Evolutionary conservation across 495 filamentous ascomycete genomes (phyloP).

Genomic region (Aspergillus leporis): DNA sequence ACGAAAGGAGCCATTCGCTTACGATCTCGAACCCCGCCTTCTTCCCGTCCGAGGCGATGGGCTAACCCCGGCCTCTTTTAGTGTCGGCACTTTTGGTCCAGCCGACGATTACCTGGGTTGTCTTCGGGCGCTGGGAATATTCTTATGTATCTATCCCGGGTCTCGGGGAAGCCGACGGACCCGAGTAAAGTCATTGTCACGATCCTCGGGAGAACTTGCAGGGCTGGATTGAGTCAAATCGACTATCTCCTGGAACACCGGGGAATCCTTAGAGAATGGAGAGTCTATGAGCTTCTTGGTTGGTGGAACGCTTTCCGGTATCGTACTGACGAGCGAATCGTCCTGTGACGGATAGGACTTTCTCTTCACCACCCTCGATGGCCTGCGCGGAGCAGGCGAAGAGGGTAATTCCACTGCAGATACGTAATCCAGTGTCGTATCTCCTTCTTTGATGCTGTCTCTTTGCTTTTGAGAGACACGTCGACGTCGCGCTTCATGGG

Average conservation of each 20-base stretch:
- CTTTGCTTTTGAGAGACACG: neutral
- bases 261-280: constrained; percentile 20
- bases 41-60: constrained; percentile 16
- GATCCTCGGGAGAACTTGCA: constrained; percentile 26
- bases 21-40: neutral
- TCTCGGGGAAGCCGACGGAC: constrained; percentile 33
- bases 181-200: constrained; percentile 32
- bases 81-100: constrained; percentile 14
- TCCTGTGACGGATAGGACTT: constrained; percentile 10
- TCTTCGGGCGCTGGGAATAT: constrained; percentile 15
- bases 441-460: constrained; percentile 18
- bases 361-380: constrained; percentile 16
- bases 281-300: neutral
- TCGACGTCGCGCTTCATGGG: constrained; percentile 18
- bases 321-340: constrained; percentile 13
- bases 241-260: constrained; percentile 32
- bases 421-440: constrained; percentile 8
- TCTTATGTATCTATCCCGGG: constrained; percentile 40
- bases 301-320: constrained; percentile 9
- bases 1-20: neutral
- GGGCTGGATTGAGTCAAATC: constrained; percentile 48
- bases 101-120: constrained; percentile 26
- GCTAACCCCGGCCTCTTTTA: constrained; percentile 30
- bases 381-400: constrained; percentile 19
- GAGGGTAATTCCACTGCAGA: constrained; percentile 15